Evolutionary conservation across 805 yeast genomes (phyloP).

Genomic region (Millerozyma miso): DNA sequence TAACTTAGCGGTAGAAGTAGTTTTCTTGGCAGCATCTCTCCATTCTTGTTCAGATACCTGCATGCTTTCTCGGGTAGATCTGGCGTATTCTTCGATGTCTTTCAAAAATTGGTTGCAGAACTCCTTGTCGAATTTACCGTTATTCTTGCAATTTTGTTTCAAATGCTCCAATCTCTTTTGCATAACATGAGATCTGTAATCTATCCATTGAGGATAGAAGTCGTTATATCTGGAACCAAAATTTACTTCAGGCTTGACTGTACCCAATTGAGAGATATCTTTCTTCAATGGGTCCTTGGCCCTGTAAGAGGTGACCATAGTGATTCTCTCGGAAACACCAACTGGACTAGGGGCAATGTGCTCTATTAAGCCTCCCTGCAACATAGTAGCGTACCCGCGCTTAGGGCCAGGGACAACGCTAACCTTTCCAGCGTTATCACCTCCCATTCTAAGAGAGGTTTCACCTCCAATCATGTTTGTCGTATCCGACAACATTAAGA

Average conservation of each 20-base stretch:
- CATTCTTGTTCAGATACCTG: conserved; percentile 16
- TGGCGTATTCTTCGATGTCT: conserved; percentile 19
- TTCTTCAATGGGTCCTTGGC: conserved; percentile 24
- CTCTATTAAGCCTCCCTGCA: conserved; percentile 39
- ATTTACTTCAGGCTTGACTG: conserved; percentile 38
- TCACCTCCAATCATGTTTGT: conserved; percentile 59
- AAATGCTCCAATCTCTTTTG: conserved; percentile 21
- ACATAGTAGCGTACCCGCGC: conserved; percentile 32
- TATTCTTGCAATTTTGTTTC: conserved; percentile 10
- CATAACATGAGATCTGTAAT: conserved; percentile 24
- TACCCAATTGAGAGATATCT: conserved; percentile 30
- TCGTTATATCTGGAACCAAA: conserved; percentile 30
- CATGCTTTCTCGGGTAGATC: conserved; percentile 24
- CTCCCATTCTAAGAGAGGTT: conserved; percentile 48
- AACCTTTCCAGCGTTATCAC: conserved; percentile 15
- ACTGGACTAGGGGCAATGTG: conserved; percentile 39
- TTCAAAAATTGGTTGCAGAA: conserved; percentile 16
- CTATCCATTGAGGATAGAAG: conserved; percentile 37
- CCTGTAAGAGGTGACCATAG: conserved; percentile 40
- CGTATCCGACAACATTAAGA: conserved; percentile 59
- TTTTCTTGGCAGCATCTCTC: conserved; percentile 5
- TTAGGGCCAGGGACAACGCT: conserved; percentile 26
- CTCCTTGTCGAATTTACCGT: conserved; percentile 22
- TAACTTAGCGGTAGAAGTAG: not conserved
- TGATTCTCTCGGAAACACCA: conserved; percentile 34